A percentile compares a stretch with the other conserved stretches of the same genome.
phyloP scores from a whole-genome alignment of 2,329 filamentous ascomycete genomes.

The Ophiostoma perfectum region DNA sequence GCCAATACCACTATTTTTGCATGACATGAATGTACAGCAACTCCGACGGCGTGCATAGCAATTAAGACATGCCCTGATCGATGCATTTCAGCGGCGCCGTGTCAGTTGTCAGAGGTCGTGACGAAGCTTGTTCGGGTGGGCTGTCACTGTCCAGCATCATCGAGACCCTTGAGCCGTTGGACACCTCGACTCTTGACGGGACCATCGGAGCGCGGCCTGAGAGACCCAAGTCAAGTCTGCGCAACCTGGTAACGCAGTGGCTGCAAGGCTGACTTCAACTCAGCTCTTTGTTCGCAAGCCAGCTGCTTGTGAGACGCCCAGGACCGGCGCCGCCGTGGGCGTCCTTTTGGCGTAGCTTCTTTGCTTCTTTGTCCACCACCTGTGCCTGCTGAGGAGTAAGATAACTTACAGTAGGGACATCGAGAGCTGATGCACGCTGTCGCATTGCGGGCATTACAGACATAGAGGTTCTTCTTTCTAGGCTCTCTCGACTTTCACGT shows the following conservation, averaged over 20 bases:
- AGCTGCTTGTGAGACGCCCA: background rate
- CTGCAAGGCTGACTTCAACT: background rate
- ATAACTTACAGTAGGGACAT: too few relatives aligned
- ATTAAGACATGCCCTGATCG: background rate
- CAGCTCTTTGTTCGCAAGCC: too few relatives aligned
- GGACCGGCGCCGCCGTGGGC: background rate
- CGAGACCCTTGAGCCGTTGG: background rate
- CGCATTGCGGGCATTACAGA: too few relatives aligned
- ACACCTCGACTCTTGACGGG: too few relatives aligned
- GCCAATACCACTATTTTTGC: background rate
- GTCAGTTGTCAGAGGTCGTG: background rate
- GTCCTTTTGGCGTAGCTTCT: background rate
- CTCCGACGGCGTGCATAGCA: background rate
- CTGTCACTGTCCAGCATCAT: background rate
- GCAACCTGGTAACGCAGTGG: background rate
- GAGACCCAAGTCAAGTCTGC: too few relatives aligned
- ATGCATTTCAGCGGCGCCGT: background rate
- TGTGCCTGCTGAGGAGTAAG: too few relatives aligned
- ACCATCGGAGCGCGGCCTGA: too few relatives aligned
- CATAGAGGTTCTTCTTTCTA: too few relatives aligned
- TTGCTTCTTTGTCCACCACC: background rate
- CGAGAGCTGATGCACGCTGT: too few relatives aligned
- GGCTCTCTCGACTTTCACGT: too few relatives aligned
- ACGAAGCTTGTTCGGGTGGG: too few relatives aligned
- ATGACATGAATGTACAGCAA: background rate